Evolutionary conservation across 495 filamentous ascomycete genomes (phyloP).

Genomic region (Talaromyces adpressus): DNA sequence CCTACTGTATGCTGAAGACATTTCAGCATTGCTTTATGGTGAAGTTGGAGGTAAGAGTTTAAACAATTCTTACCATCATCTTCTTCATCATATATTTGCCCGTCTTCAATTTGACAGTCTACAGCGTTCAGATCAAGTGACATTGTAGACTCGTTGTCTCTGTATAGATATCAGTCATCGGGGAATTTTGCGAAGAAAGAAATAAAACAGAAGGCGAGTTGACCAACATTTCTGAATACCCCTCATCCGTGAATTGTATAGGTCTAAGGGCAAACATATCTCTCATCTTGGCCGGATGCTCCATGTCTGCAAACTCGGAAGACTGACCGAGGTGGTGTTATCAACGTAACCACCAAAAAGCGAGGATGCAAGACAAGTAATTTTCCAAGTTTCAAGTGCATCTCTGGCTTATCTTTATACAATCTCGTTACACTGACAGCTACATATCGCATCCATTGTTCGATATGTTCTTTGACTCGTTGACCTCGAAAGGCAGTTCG

Average conservation of each 20-base stretch:
- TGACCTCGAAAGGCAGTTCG: background rate
- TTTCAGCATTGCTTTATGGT: background rate
- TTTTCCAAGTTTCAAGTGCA: background rate
- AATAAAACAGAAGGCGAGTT: background rate
- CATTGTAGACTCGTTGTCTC: constrained; percentile 4
- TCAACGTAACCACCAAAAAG: background rate
- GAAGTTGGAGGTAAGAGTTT: background rate
- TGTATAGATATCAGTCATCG: background rate
- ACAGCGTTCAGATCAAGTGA: background rate
- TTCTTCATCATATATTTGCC: background rate
- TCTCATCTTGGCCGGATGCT: background rate
- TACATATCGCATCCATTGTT: constrained; percentile 1
- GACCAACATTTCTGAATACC: background rate
- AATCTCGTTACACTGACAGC: background rate
- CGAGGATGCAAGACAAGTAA: background rate
- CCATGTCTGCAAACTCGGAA: background rate
- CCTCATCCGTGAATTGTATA: constrained; percentile 1
- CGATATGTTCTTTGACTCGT: background rate
- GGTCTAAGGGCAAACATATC: background rate
- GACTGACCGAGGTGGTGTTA: background rate
- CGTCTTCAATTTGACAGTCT: background rate
- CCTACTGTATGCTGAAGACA: background rate
- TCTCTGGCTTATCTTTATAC: background rate
- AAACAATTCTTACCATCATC: background rate
- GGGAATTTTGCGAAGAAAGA: background rate